Conservation (phyloP, 345 rosid species). For the Eucalyptus cloeziana region DNA sequence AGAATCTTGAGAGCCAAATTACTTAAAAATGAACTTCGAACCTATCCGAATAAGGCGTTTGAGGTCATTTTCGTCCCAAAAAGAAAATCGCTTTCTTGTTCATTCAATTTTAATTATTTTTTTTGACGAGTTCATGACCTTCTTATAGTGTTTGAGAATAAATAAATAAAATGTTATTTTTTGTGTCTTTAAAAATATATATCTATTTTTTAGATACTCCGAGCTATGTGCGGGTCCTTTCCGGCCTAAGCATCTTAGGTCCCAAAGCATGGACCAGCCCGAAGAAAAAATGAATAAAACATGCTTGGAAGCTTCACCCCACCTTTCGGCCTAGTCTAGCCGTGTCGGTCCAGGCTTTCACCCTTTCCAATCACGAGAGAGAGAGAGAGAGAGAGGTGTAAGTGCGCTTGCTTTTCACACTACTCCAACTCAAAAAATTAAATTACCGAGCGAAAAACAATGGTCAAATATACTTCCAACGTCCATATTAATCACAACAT, state of each 20-base stretch:
- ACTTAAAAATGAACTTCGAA: not conserved
- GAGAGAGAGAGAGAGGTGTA: not conserved
- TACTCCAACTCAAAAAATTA: not conserved
- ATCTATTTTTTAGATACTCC: not conserved
- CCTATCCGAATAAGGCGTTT: too few relatives aligned
- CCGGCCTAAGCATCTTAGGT: not conserved
- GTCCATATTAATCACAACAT: not conserved
- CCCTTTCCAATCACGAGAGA: not conserved
- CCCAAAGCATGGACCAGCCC: not conserved
- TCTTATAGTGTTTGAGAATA: not conserved
- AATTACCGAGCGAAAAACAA: not conserved
- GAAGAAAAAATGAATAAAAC: not conserved
- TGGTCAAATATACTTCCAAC: not conserved
- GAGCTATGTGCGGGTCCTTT: not conserved
- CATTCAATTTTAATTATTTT: not conserved
- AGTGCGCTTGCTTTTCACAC: not conserved
- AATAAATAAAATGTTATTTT: not conserved
- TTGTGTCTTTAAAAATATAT: not conserved
- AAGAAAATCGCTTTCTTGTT: not conserved
- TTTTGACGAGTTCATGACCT: not conserved
- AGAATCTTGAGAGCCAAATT: not conserved
- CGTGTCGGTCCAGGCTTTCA: not conserved
- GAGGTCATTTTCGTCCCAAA: not conserved
- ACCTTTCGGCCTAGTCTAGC: not conserved
- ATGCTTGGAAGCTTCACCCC: not conserved